Base-by-base conservation (phyloP, 2,329 filamentous ascomycete species). In the Penicillium italicum region DNA sequence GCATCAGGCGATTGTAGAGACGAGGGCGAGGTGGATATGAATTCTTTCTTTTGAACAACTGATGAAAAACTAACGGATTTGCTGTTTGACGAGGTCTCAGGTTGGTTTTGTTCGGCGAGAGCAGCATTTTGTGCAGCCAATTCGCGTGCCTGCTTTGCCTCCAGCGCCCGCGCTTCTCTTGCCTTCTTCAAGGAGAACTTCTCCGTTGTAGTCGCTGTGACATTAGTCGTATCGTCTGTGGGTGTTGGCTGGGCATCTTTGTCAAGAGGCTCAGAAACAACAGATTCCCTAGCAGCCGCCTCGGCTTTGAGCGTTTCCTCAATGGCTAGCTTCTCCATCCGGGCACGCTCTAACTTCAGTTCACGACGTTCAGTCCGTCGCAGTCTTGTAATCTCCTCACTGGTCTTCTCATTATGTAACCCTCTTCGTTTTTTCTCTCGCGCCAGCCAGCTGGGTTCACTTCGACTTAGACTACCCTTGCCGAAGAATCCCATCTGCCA, bases 401-500 rank as follows among this genome's bases (percentile, higher is more conserved):
- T 92, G 41, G 94, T 94, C 61, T 85, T 81, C 24, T 77, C 79
- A 31, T 84, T 82, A 26, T 85, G 76, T 16, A 86, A 74, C 11
- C 89, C 89, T 56, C 81, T 81, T 48, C 87, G 83, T 28, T 87
- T 85, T 72, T 90, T 88, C 73, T 96, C 91, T 60, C 89, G 82
- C 61, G 89, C 89, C 48, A 96, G 74, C 94, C 94, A 99, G 64
- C 86, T 94, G 3, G 93, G 93, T 72, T 99, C 93, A 79, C 92
- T 97, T 66, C 95, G 85, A 77, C 92, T 97, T 56, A 97, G 78
- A 65, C 80, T 93, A 42, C 94, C 94, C 74, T 97, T 97, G 45
- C 95, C 95, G 74, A 93, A 99, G 75, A 99, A 99, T 5, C 94
- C 94, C 77, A 95, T 90, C 74, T 96, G 90, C 94, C 95, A 99